phyloP scores from a whole-genome alignment of 2,329 filamentous ascomycete species.

The Penicillium sp. region DNA sequence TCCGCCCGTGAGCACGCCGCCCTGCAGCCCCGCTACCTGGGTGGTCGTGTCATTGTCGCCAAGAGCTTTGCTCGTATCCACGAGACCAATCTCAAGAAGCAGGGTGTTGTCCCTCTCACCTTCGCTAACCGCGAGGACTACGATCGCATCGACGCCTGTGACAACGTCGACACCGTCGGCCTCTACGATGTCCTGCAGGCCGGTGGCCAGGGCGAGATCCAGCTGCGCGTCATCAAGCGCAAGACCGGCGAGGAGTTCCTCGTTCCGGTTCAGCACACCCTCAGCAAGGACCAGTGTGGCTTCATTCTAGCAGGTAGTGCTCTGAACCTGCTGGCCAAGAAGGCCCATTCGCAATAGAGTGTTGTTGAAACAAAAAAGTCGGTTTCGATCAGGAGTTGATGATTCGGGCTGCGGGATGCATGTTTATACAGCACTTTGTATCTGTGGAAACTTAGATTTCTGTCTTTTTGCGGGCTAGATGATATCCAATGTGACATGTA shows the following conservation, averaged over 20 bases:
- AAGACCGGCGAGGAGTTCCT: constrained; percentile 61
- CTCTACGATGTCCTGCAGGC: constrained; percentile 75
- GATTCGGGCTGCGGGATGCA: constrained; percentile 12
- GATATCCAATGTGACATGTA: constrained; percentile 31
- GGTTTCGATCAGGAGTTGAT: constrained; percentile 22
- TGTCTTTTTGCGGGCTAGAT: constrained; percentile 22
- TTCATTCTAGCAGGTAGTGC: constrained; percentile 95
- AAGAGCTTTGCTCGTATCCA: constrained; percentile 92
- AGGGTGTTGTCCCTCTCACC: constrained; percentile 91
- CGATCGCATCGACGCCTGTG: constrained; percentile 68
- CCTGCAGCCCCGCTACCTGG: constrained; percentile 85
- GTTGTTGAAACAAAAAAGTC: constrained; percentile 15
- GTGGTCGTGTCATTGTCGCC: constrained; percentile 70
- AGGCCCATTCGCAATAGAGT: constrained; percentile 37
- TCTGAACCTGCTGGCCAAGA: constrained; percentile 77
- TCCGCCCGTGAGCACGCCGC: constrained; percentile 87
- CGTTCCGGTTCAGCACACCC: constrained; percentile 78
- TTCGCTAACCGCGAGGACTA: constrained; percentile 73
- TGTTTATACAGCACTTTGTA: constrained; percentile 14
- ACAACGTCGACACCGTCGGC: constrained; percentile 77
- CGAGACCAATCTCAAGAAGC: constrained; percentile 95
- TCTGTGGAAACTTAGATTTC: constrained; percentile 16
- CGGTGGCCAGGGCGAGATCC: constrained; percentile 76
- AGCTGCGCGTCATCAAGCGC: constrained; percentile 63
- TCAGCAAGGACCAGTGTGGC: constrained; percentile 83